Evolutionary conservation across 2,329 filamentous ascomycete species (phyloP).

Genomic region (Calonectria leucothoes): DNA sequence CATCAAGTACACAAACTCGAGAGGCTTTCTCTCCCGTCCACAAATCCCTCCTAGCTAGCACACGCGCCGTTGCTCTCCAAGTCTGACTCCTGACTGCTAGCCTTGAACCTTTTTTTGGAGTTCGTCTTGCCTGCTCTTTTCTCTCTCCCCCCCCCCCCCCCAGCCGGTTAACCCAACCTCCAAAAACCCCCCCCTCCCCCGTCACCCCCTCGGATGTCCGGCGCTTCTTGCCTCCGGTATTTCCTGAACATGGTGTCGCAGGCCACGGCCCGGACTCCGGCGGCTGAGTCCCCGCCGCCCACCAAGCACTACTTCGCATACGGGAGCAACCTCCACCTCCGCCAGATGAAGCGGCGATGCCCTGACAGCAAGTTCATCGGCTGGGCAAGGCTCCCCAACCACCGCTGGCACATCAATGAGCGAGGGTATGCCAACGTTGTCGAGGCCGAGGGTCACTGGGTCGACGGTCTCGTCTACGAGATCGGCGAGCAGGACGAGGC

Average conservation of each 20-base stretch:
- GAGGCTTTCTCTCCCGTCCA: constrained; percentile 11
- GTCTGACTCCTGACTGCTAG: background rate
- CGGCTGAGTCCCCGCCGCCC: constrained; percentile 35
- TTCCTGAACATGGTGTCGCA: constrained; percentile 39
- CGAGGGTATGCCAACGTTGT: constrained; percentile 59
- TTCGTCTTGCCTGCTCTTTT: constrained; percentile 7
- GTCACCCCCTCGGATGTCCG: constrained; percentile 35
- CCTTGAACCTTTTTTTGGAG: background rate
- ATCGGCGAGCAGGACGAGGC: constrained; percentile 52
- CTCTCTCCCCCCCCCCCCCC: background rate
- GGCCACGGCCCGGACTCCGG: constrained; percentile 23
- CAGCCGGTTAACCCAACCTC: constrained; percentile 9
- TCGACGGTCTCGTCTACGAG: constrained; percentile 56
- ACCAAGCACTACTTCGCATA: constrained; percentile 58
- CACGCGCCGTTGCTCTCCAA: constrained; percentile 3
- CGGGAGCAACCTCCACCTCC: constrained; percentile 57
- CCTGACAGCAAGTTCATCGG: constrained; percentile 55
- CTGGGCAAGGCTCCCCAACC: constrained; percentile 50
- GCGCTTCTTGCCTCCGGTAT: constrained; percentile 35
- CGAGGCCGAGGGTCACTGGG: constrained; percentile 46
- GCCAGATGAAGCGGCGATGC: constrained; percentile 58
- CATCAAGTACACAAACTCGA: constrained; percentile 7
- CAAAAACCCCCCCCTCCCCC: background rate
- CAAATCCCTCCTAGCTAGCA: constrained; percentile 5
- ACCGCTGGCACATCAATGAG: constrained; percentile 60